These are phyloP conservation scores for Coniophora puteana DNA, from an alignment of 1,284 basidiomycete species.

Conservation along the genomic window DNA sequence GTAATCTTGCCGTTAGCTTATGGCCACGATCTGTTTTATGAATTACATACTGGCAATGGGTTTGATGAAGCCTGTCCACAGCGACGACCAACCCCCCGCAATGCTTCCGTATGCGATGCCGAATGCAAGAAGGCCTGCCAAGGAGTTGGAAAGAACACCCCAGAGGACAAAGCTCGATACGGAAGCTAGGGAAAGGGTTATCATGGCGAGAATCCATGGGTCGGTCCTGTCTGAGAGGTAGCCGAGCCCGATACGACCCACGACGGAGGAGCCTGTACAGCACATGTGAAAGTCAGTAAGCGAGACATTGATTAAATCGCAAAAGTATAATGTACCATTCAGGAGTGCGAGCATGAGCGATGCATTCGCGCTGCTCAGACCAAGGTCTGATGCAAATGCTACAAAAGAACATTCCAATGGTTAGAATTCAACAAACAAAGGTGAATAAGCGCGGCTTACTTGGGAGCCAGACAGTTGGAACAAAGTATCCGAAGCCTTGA, in stretches of 20 bases:
- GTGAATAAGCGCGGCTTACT: conserved; percentile 24
- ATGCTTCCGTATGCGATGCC: conserved; percentile 31
- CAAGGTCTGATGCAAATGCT: conserved; percentile 30
- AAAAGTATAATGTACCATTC: conserved; percentile 19
- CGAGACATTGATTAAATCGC: no score
- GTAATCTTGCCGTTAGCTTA: not conserved
- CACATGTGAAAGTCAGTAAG: conserved; percentile 8
- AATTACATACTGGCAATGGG: conserved; percentile 25
- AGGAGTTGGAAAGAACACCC: conserved; percentile 32
- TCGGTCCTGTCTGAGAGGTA: conserved; percentile 32
- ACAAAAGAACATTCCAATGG: not conserved
- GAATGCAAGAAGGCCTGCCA: conserved; percentile 32
- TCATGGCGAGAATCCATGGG: conserved; percentile 31
- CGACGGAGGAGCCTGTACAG: conserved; percentile 23
- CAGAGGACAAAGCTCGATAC: conserved; percentile 35
- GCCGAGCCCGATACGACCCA: conserved; percentile 31
- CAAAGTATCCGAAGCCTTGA: conserved; percentile 30
- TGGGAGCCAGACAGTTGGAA: conserved; percentile 34
- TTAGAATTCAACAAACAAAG: conserved; percentile 1
- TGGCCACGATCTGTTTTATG: not conserved
- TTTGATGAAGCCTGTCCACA: conserved; percentile 32
- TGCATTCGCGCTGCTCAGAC: conserved; percentile 20
- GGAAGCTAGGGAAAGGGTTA: conserved; percentile 24
- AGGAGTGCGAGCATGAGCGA: conserved; percentile 25
- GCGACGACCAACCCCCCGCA: conserved; percentile 34